phyloP scores from a whole-genome alignment of 176 grass and related monocot species.

The Chloris gayana region DNA sequence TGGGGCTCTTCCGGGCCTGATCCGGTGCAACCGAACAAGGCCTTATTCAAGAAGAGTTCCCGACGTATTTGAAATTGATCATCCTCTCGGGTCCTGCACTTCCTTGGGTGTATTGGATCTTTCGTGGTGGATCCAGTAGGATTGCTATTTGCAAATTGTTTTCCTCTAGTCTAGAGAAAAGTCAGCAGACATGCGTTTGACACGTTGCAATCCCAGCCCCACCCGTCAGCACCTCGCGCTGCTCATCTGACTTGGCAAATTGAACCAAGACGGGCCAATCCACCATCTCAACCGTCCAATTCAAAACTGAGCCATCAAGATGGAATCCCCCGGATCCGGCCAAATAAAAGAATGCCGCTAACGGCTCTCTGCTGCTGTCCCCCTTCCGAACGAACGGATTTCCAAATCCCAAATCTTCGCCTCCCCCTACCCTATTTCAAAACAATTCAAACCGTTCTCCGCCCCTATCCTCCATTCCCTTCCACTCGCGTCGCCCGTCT shows the following conservation, averaged over 20 bases:
- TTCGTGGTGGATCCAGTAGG: too few species aligned
- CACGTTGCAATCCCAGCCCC: background rate
- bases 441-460: constrained; percentile 49
- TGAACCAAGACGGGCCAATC: background rate
- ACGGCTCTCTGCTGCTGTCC: constrained; percentile 44
- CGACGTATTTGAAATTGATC: too few species aligned
- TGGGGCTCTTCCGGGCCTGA: too few species aligned
- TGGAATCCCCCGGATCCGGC: constrained; percentile 2
- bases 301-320: constrained; percentile 44
- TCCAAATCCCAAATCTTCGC: constrained; percentile 27
- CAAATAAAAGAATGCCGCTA: background rate
- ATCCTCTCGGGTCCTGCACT: too few species aligned
- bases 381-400: constrained; percentile 10
- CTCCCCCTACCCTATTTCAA: constrained; percentile 45
- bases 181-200: background rate
- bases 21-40: too few species aligned
- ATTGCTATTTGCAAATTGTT: background rate
- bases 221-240: background rate
- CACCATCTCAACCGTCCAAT: constrained; percentile 36
- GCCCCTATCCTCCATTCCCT: background rate
- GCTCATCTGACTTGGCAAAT: constrained; percentile 7
- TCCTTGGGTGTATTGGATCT: too few species aligned
- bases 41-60: too few species aligned
- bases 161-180: background rate
- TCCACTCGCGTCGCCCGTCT: background rate